Evolutionary conservation across 495 filamentous ascomycete species (phyloP).

Genomic region (Penicillium maclennaniae): DNA sequence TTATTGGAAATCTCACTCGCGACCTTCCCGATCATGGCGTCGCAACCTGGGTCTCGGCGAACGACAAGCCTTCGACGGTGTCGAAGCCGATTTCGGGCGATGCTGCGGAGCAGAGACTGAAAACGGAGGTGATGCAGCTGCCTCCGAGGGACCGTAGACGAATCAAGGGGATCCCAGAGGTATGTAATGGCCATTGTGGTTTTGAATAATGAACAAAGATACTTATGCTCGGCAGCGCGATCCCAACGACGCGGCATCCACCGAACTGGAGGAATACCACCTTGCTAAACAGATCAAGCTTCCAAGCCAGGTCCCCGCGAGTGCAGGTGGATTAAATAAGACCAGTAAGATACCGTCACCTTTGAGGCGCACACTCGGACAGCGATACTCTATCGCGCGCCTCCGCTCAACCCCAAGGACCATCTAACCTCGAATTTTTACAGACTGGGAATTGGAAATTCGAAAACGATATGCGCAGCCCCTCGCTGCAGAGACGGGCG

Average conservation of each 20-base stretch:
- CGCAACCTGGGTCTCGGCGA: slow-evolving; percentile 91
- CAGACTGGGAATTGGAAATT: slow-evolving; percentile 89
- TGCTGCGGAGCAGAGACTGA: slow-evolving; percentile 83
- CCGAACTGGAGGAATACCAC: slow-evolving; percentile 64
- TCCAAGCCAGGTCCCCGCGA: slow-evolving; percentile 72
- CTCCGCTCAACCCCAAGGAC: background rate
- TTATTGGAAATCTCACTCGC: slow-evolving; percentile 80
- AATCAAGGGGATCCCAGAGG: slow-evolving; percentile 72
- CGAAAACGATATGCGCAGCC: slow-evolving; percentile 87
- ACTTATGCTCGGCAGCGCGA: slow-evolving; percentile 51
- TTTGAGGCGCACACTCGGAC: slow-evolving; percentile 1
- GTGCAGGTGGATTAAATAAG: slow-evolving; percentile 77
- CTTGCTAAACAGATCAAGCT: slow-evolving; percentile 62
- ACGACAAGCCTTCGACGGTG: slow-evolving; percentile 83
- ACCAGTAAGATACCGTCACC: slow-evolving; percentile 62
- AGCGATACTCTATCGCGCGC: slow-evolving; percentile 6
- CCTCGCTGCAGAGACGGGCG: slow-evolving; percentile 81
- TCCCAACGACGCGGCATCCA: slow-evolving; percentile 58
- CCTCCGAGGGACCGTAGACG: slow-evolving; percentile 79
- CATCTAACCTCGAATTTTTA: slow-evolving; percentile 18
- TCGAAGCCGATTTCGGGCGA: slow-evolving; percentile 81
- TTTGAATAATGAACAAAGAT: background rate
- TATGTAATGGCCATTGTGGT: slow-evolving; percentile 21
- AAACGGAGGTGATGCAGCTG: slow-evolving; percentile 92
- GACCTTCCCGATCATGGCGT: slow-evolving; percentile 90